A percentile compares a stretch with the other conserved stretches of the same genome.
Conservation (phyloP, 441 rosid genomes). For the Erysimum cheiri region DNA sequence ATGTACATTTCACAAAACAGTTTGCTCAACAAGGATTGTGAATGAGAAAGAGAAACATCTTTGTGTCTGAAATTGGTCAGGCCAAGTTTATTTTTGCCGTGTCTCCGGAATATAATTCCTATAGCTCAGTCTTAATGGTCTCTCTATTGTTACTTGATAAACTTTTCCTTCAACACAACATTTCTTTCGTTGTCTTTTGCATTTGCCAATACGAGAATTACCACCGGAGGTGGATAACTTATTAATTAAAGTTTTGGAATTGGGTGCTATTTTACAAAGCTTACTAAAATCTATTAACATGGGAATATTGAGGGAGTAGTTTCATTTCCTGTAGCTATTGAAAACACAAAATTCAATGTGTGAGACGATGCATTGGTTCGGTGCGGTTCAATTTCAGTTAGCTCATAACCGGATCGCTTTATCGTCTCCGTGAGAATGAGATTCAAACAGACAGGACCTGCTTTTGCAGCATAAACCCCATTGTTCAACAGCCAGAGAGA, state of each 20-base stretch:
- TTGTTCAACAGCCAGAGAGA: conserved; percentile 8
- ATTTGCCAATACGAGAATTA: conserved; percentile 11
- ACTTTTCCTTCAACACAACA: background rate
- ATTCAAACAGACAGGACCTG: conserved; percentile 2
- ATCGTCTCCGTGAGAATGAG: background rate
- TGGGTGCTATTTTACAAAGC: background rate
- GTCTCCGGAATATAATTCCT: conserved; percentile 9
- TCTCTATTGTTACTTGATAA: conserved; percentile 18
- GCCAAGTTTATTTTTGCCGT: conserved; percentile 43
- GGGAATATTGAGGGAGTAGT: background rate
- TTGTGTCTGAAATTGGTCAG: conserved; percentile 31
- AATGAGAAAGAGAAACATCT: conserved; percentile 32
- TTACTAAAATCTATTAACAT: background rate
- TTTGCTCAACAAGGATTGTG: conserved; percentile 32
- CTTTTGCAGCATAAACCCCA: background rate
- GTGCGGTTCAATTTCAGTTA: conserved; percentile 4
- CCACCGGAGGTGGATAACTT: background rate
- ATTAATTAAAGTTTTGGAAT: background rate
- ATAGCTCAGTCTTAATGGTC: conserved; percentile 19
- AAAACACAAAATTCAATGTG: background rate
- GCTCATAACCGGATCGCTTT: conserved; percentile 10
- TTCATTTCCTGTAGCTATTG: background rate
- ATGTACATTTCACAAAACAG: conserved; percentile 38
- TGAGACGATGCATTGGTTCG: background rate
- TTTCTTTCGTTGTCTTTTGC: conserved; percentile 20